phyloP scores from a whole-genome alignment of 2,329 filamentous ascomycete species.

The Pseudogymnoascus sp. region DNA sequence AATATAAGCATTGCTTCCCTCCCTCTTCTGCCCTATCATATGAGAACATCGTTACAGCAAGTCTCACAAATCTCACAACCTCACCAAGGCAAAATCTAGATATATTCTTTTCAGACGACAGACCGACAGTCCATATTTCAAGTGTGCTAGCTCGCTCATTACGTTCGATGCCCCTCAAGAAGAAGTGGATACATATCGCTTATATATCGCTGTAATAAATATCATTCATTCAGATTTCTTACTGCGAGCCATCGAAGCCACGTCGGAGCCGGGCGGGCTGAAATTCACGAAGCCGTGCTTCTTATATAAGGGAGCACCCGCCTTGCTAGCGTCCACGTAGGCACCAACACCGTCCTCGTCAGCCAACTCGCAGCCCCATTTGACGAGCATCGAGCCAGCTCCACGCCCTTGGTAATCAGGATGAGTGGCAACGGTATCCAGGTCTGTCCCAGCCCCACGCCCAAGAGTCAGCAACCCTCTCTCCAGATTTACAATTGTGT shows the following conservation, averaged over 20 bases:
- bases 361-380: slow-evolving; percentile 19
- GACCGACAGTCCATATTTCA: neutral
- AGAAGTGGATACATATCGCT: neutral
- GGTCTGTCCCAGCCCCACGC: slow-evolving; percentile 13
- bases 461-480: neutral
- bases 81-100: neutral
- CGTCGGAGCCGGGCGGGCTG: neutral
- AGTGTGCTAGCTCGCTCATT: neutral
- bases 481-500: neutral
- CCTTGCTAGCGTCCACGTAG: neutral
- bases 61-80: no score
- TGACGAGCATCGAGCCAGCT: slow-evolving; percentile 19
- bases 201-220: neutral
- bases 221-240: neutral
- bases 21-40: neutral
- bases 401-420: slow-evolving; percentile 19
- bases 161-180: neutral
- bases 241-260: neutral
- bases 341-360: neutral
- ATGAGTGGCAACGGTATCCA: slow-evolving; percentile 21
- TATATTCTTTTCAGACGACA: neutral
- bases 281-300: neutral
- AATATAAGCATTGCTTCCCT: neutral
- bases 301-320: neutral
- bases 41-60: neutral